These are phyloP conservation scores for Cucurbita moschata DNA, from an alignment of 306 rosid genomes.

Conservation along the genomic window DNA sequence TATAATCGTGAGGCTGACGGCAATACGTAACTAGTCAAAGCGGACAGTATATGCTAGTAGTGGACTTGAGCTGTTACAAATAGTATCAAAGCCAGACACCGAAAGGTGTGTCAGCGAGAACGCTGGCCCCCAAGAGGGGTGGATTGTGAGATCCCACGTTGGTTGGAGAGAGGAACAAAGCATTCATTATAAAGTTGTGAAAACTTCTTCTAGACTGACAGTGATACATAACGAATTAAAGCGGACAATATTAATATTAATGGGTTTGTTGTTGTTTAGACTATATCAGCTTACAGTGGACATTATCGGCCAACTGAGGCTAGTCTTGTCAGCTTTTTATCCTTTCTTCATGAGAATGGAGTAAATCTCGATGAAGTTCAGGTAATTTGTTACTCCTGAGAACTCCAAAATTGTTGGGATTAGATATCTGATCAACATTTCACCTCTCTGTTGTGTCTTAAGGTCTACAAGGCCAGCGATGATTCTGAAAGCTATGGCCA, in stretches of 20 bases:
- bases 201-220: no score
- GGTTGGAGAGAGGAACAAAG: no score
- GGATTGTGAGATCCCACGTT: no score
- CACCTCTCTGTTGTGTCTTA: not conserved
- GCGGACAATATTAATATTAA: conserved; percentile 6
- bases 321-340: conserved; percentile 39
- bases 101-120: no score
- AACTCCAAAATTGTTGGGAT: not conserved
- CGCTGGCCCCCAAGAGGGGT: no score
- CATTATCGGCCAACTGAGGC: conserved; percentile 91
- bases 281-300: conserved; percentile 87
- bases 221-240: no score
- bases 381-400: conserved; percentile 24
- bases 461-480: conserved; percentile 52
- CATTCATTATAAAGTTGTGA: no score
- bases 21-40: no score
- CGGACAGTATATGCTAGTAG: no score
- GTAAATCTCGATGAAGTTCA: conserved; percentile 59
- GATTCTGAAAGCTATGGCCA: conserved; percentile 32
- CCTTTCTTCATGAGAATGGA: conserved; percentile 58
- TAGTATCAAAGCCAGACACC: no score
- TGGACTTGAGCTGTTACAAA: no score
- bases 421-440: not conserved
- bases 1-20: no score
- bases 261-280: conserved; percentile 37